Evolutionary conservation across 345 rosid genomes (phyloP).

Genomic region (Salix purpurea): DNA sequence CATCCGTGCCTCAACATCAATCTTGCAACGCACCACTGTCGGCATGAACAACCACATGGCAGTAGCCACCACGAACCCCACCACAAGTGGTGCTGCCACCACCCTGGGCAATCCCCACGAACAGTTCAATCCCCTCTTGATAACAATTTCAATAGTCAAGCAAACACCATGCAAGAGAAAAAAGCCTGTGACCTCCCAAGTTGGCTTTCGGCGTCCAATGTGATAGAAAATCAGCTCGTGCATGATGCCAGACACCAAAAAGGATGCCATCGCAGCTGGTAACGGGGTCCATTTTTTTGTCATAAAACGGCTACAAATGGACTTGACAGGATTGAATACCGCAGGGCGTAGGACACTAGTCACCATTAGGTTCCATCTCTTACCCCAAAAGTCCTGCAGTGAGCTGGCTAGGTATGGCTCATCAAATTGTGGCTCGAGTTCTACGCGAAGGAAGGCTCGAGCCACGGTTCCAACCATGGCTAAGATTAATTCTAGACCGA

Average conservation of each 20-base stretch:
- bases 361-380: constrained; percentile 24
- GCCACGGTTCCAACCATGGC: constrained; percentile 36
- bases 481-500: constrained; percentile 39
- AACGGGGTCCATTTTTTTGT: constrained; percentile 7
- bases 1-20: not conserved
- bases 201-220: constrained; percentile 14
- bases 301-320: not conserved
- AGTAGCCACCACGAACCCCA: constrained; percentile 37
- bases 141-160: constrained; percentile 7
- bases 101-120: constrained; percentile 21
- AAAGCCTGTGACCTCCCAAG: constrained; percentile 8
- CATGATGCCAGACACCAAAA: constrained; percentile 19
- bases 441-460: constrained; percentile 24
- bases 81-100: constrained; percentile 29
- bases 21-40: constrained; percentile 19
- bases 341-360: constrained; percentile 11
- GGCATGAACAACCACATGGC: constrained; percentile 49
- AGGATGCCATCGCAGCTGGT: constrained; percentile 10
- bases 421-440: constrained; percentile 54
- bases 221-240: constrained; percentile 20
- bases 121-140: constrained; percentile 30
- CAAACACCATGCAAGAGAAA: constrained; percentile 15
- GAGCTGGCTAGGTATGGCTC: constrained; percentile 41
- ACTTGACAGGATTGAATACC: constrained; percentile 12
- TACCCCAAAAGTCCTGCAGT: constrained; percentile 27